Percentiles rank a stretch among this genome's conserved stretches.
phyloP scores from a whole-genome alignment of 2,329 filamentous ascomycete species.

The Beauveria australis region DNA sequence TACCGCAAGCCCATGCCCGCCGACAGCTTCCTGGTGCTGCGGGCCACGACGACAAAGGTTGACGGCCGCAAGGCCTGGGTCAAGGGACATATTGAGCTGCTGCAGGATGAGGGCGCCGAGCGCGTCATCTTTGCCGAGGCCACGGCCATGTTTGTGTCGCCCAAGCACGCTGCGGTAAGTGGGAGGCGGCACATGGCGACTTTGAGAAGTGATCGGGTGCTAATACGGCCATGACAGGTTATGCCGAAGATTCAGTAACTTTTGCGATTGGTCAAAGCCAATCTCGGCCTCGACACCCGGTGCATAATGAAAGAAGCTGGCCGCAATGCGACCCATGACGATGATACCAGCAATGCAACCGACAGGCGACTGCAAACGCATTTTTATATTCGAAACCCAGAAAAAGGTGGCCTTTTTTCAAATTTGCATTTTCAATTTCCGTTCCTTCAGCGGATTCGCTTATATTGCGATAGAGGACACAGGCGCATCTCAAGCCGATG shows the following conservation, averaged over 20 bases:
- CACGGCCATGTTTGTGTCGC: conserved; percentile 80
- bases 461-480: neutral
- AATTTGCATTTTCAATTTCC: neutral
- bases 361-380: neutral
- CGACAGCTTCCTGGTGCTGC: conserved; percentile 66
- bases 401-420: neutral
- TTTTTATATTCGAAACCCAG: neutral
- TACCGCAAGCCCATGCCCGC: conserved; percentile 77
- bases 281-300: neutral
- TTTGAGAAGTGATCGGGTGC: neutral
- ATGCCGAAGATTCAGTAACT: conserved; percentile 8
- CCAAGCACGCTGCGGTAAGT: conserved; percentile 69
- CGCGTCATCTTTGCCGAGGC: conserved; percentile 70
- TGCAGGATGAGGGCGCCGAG: conserved; percentile 53
- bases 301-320: neutral
- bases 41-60: conserved; percentile 71
- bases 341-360: neutral
- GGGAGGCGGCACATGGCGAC: neutral
- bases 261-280: too few species aligned
- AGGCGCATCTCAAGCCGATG: neutral
- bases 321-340: neutral
- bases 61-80: conserved; percentile 96
- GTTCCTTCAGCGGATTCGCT: neutral
- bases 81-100: conserved; percentile 73
- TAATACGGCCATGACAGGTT: neutral